phyloP scores from a whole-genome alignment of 768 basidiomycete species.

The Filobasidium wieringae region DNA sequence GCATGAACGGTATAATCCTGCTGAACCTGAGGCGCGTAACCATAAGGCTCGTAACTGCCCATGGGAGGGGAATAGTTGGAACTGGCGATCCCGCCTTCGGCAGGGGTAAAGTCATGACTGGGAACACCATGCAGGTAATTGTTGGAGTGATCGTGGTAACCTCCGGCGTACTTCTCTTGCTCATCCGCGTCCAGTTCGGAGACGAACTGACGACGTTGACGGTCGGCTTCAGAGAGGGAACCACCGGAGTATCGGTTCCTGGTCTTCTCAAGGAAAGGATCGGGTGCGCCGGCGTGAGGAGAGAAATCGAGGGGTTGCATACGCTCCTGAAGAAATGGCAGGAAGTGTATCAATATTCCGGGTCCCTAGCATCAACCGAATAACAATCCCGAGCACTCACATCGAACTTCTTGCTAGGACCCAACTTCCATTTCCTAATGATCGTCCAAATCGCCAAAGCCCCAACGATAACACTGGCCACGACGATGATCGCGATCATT shows the following conservation, averaged over 20 bases:
- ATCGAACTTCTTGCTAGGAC: conserved; percentile 30
- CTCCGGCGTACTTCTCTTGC: neutral
- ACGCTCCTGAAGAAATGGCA: conserved; percentile 7
- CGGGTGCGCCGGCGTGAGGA: conserved; percentile 20
- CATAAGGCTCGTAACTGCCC: neutral
- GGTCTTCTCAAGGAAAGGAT: conserved; percentile 34
- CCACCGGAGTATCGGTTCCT: conserved; percentile 14
- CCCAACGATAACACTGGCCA: conserved; percentile 26
- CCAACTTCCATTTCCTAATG: conserved; percentile 34
- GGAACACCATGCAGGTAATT: conserved; percentile 24
- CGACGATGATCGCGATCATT: conserved; percentile 32
- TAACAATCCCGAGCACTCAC: conserved; percentile 3
- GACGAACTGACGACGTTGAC: conserved; percentile 29
- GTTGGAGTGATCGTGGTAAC: neutral
- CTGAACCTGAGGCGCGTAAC: neutral
- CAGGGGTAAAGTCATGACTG: conserved; percentile 35
- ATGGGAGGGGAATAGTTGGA: neutral
- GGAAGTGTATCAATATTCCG: no score
- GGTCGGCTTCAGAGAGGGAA: conserved; percentile 25
- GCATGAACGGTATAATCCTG: conserved; percentile 23
- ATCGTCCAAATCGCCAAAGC: conserved; percentile 26
- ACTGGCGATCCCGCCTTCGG: conserved; percentile 6
- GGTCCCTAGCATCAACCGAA: no score
- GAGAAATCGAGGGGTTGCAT: conserved; percentile 36
- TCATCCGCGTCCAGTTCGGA: conserved; percentile 25